Evolutionary conservation across 2,329 filamentous ascomycete genomes (phyloP), one percentile per base, ranked within the genome.

Genomic region (Fusarium austroafricanum): DNA sequence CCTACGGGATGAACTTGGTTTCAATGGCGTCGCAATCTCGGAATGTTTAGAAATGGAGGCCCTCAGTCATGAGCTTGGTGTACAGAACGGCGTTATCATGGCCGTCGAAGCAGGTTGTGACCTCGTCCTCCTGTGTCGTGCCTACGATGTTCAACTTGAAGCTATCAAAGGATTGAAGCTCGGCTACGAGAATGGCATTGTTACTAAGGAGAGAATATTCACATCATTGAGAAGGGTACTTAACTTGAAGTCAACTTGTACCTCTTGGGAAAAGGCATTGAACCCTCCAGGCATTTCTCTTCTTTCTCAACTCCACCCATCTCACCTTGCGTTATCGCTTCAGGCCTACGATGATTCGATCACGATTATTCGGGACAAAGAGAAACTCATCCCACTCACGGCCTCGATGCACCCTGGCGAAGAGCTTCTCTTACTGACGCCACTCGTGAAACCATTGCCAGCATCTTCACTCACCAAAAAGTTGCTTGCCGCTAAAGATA

Each of bases 41-140:
- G 95, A 98, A 76, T 98, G 95, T 70, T 82, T 98, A 10, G 95
- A 97, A 77, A 98, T 98, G 95, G 94, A 97, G 75, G 94, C 94
- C 0, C 86, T 98, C 10, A 96, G 93, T 68, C 93, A 97, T 75
- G 96, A 97, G 73, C 96, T 98, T 49, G 95, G 95, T n/a, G 94
- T 99, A 18, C 94, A 95, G 71, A 95, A 96, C 39, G 96, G 96
- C 14, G 97, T 95, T 1, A 93, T 98, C 71, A 97, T 97, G 94
- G 96, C 96, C 5, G 92, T 97, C 50, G 96, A 97, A 77, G 95
- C 96, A 31, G 96, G 96, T 15, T 98, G 96, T 76, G 96, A 99
- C 77, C 83, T 98, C 53, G 89, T 97, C 7, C 86, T 97, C 8
- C 86, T 97, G 2, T 98, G 94, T 73, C 90, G 94, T 43, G 94